Evolutionary conservation across 305 asterid species (phyloP), one percentile per base, ranked within the genome.

Genomic region (Solanum hybrid): DNA sequence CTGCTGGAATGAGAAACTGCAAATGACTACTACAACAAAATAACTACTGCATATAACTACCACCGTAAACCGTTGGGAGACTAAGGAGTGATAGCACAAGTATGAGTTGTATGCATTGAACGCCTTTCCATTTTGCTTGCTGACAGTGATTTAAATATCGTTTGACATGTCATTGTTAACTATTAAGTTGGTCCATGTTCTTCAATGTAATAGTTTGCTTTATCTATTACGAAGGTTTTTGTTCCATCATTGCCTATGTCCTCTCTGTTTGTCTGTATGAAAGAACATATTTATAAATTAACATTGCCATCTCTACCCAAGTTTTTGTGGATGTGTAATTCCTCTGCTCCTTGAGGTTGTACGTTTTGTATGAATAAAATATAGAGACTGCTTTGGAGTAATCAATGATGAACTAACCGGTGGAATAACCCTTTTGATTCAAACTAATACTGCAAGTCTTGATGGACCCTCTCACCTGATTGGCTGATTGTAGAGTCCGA

Each of bases 401-500:
- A 12, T 81, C 87, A 81, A 17, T 5, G 87, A 79, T 46, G 69
- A 81, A 81, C 27, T 81, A 42, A 42, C 24, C 7, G 26, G 86
- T 87, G 22, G 13, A 40, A 27, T 73, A 27, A 73, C 6, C 72
- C 46, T 87, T 27, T 26, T 87, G 20, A 73, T 22, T 73, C 69
- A 16, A 40, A 17, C 40, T 87, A 20, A 73, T 40, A 72, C 32
- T 88, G 87, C 46, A 73, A 42, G 35, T 66, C 20, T 73, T 27
- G 77, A 85, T 85, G 86, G 81, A 27, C 24, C 11, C 38, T 81
- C 87, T 81, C 66, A 80, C 81, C 37, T 79, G 73, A 56, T 87
- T 85, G 77, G 88, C 22, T 86, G 40, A 80, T 87, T 85, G 81
- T 90, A 93, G 92, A 93, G 91, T 85, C 90, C 92, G 56, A 93